Evolutionary conservation across 208 protist genomes (phyloP).

Genomic region (Crithidia expoeki): DNA sequence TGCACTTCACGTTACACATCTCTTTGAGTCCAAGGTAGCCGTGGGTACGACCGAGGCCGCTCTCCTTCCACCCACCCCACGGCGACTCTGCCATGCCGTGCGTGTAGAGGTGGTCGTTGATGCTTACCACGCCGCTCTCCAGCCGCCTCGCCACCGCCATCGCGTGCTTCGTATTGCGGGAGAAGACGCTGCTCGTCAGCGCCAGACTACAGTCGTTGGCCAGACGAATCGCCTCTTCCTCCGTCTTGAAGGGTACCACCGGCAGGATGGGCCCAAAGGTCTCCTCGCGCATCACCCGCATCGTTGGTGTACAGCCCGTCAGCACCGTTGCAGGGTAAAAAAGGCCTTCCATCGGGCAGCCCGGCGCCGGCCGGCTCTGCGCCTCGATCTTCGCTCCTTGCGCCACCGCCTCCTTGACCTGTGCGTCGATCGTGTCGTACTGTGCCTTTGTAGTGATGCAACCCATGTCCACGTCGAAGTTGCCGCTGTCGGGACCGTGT

Average conservation of each 20-base stretch:
- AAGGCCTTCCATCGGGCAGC: constrained; percentile 47
- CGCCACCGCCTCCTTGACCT: constrained; percentile 72
- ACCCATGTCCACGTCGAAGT: constrained; percentile 77
- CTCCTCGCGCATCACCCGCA: constrained; percentile 90
- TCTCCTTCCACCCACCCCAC: constrained; percentile 92
- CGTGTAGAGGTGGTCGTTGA: constrained; percentile 83
- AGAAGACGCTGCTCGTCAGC: constrained; percentile 85
- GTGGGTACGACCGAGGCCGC: constrained; percentile 85
- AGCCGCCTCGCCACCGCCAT: constrained; percentile 50
- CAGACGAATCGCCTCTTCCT: constrained; percentile 77
- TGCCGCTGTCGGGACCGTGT: constrained; percentile 58
- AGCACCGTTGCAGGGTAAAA: constrained; percentile 90
- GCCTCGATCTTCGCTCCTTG: constrained; percentile 68
- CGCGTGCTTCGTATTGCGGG: constrained; percentile 36
- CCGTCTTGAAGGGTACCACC: constrained; percentile 72
- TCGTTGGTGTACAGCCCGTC: constrained; percentile 69
- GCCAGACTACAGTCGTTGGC: constrained; percentile 80
- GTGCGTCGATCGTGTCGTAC: constrained; percentile 57
- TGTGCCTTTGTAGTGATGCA: constrained; percentile 69
- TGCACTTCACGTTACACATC: constrained; percentile 88
- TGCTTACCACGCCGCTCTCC: constrained; percentile 81
- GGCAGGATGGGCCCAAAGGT: constrained; percentile 92
- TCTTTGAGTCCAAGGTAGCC: constrained; percentile 77
- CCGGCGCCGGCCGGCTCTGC: constrained; percentile 61
- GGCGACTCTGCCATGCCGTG: constrained; percentile 75